phyloP scores from a whole-genome alignment of 2,329 filamentous ascomycete species.

The Fusarium buxicola region DNA sequence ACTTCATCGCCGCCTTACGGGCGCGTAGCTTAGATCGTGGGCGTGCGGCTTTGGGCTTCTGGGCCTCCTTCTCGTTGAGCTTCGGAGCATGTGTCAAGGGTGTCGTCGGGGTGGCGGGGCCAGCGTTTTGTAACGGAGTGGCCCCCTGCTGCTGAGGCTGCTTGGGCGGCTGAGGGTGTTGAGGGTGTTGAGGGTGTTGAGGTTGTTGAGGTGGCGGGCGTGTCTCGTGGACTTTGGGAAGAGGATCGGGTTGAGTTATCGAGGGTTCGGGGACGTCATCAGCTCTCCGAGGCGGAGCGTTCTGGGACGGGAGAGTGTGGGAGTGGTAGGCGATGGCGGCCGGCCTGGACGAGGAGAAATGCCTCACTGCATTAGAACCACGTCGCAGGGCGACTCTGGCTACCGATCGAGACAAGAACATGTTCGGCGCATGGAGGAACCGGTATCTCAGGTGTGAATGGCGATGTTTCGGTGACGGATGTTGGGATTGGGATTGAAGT shows the following conservation, averaged over 20 bases:
- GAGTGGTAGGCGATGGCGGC: constrained; percentile 60
- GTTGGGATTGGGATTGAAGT: constrained; percentile 16
- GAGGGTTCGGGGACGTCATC: constrained; percentile 60
- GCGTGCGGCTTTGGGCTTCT: constrained; percentile 68
- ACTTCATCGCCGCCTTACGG: constrained; percentile 90
- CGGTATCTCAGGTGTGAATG: background rate
- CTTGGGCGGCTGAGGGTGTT: constrained; percentile 9
- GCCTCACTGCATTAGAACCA: constrained; percentile 55
- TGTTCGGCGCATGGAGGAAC: constrained; percentile 48
- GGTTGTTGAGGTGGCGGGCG: constrained; percentile 54
- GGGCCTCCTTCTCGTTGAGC: constrained; percentile 72
- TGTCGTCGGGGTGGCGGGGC: constrained; percentile 37
- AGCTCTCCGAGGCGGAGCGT: constrained; percentile 55
- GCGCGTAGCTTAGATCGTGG: constrained; percentile 61
- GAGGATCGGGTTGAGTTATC: constrained; percentile 57
- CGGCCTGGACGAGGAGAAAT: constrained; percentile 54
- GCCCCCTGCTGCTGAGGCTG: constrained; percentile 30
- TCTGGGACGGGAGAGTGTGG: constrained; percentile 61
- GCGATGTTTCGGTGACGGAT: constrained; percentile 18
- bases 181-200: constrained; percentile 37
- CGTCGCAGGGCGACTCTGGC: constrained; percentile 56
- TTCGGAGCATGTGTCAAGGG: constrained; percentile 50
- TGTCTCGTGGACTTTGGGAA: constrained; percentile 66
- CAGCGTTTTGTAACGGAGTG: constrained; percentile 29
- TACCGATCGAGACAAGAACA: constrained; percentile 59